A percentile compares a stretch with the other conserved stretches of the same genome.
Conservation (phyloP, 805 yeast genomes). For the Ascoidea rubescens region DNA sequence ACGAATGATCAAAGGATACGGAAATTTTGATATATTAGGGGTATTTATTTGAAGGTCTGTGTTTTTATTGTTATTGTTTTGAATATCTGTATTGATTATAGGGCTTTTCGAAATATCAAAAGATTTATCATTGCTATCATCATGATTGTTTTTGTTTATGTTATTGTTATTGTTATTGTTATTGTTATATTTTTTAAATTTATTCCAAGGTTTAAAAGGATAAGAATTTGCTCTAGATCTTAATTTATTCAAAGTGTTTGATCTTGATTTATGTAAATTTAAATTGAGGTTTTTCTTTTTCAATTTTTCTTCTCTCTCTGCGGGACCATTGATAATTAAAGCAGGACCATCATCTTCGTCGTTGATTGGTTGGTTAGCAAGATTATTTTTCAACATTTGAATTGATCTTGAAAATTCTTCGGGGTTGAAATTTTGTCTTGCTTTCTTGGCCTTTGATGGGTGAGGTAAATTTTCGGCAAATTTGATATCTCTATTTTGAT, state of each 20-base stretch:
- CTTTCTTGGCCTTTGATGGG: constrained; percentile 21
- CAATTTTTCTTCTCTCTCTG: constrained; percentile 39
- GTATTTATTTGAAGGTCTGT: background rate
- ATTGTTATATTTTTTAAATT: constrained; percentile 17
- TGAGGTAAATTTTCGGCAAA: constrained; percentile 44
- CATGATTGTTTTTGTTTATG: too few species aligned
- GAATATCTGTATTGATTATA: too few species aligned
- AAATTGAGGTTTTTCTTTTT: constrained; percentile 14
- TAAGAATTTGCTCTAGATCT: constrained; percentile 12
- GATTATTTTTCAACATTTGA: constrained; percentile 55
- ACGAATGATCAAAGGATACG: too few species aligned
- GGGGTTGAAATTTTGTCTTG: constrained; percentile 46
- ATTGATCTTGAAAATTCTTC: constrained; percentile 77
- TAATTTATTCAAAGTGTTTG: background rate
- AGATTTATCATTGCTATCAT: too few species aligned
- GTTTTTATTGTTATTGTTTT: too few species aligned
- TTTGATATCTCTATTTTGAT: constrained; percentile 25
- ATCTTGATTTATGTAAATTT: constrained; percentile 13
- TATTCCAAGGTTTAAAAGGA: constrained; percentile 1
- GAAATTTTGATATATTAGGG: background rate
- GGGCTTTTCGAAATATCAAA: too few species aligned
- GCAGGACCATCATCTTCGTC: constrained; percentile 66
- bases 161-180: background rate
- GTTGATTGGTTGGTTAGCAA: constrained; percentile 16
- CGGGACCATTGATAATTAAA: constrained; percentile 62